Base-by-base conservation (phyloP, 2,329 filamentous ascomycete species). In the Ophiostoma quercus region DNA sequence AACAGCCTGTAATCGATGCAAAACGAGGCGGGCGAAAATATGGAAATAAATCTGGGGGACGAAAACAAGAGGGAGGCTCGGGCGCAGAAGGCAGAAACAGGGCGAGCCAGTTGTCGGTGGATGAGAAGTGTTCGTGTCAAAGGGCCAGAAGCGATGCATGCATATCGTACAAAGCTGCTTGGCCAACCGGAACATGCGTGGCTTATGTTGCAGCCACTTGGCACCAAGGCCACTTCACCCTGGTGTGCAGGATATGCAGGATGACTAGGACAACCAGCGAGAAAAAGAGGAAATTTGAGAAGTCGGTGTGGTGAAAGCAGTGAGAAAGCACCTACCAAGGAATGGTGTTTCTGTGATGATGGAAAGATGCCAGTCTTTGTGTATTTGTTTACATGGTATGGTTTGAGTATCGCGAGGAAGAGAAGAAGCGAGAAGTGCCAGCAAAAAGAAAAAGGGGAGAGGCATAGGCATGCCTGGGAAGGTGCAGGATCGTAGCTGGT, bases 131-230 rank as follows among this genome's bases (percentile, higher is more conserved):
- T 57, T 29, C 51, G n/a, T 25, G 51, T 25, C 9, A 32, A 69
- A 66, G 51, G 32, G 37, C n/a, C 37, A 68, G 32, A 65, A 25
- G 43, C 11, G 63, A 39, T 25, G 51, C 22, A 57, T 29, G 51
- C 51, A 57, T 22, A 57, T 22, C n/a, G 51, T 57, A 57, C 51
- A 57, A 8, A 57, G 22, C 51, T 57, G 51, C 16, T 16, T 57
- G 51, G 16, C 51, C 51, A 57, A 57, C 51, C 51, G 51, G 22
- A 57, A 25, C 22, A 22, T 12, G 9, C 16, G 66, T 67, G 57
- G 54, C 68, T 68, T 63, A 67, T 43, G 66, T 68, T 63, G 60
- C 67, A 67, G 67, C 68, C 57, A 57, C 67, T 43, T 68, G 51
- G 51, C 68, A 16, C n/a, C 51, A 9, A 22, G 51, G 51, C 51